Percentiles rank a stretch among this genome's conserved stretches.
phyloP scores from a whole-genome alignment of 805 yeast species.

The Diddensiella transvaalensis region DNA sequence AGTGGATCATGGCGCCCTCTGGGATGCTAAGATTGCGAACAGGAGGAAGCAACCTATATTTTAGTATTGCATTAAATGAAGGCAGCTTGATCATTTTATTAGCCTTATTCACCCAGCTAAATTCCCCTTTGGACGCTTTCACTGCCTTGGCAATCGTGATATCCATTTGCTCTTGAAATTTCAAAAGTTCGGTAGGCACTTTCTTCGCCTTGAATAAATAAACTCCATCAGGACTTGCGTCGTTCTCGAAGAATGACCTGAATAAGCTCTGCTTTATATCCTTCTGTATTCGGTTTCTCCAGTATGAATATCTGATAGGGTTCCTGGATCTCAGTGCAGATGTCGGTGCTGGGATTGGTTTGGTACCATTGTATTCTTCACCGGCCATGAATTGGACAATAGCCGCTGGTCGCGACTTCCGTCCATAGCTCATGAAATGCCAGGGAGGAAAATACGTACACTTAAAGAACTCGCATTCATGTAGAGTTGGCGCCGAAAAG shows the following conservation, averaged over 20 bases:
- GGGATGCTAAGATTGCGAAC: not conserved
- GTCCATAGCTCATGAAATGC: conserved; percentile 18
- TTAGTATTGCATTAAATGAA: conserved; percentile 9
- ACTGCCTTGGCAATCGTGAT: conserved; percentile 9
- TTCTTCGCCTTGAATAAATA: conserved; percentile 14
- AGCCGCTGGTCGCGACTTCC: conserved; percentile 23
- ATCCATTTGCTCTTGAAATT: conserved; percentile 12
- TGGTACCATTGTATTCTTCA: conserved; percentile 19
- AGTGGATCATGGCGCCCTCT: not conserved
- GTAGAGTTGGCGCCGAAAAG: conserved; percentile 7
- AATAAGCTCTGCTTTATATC: conserved; percentile 7
- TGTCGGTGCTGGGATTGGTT: not conserved
- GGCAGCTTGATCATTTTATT: conserved; percentile 8
- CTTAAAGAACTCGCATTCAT: conserved; percentile 16
- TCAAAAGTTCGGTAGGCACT: conserved; percentile 9
- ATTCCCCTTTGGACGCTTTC: not conserved
- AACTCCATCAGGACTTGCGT: conserved; percentile 17
- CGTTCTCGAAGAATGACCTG: conserved; percentile 5
- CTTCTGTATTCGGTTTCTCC: conserved; percentile 17
- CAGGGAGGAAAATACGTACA: conserved; percentile 21
- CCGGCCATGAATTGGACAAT: conserved; percentile 14
- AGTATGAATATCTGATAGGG: conserved; percentile 22
- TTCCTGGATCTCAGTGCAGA: conserved; percentile 15
- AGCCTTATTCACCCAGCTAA: conserved; percentile 18
- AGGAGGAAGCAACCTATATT: not conserved